Base-by-base conservation (phyloP, 2,329 filamentous ascomycete genomes). In the Calonectria montana region DNA sequence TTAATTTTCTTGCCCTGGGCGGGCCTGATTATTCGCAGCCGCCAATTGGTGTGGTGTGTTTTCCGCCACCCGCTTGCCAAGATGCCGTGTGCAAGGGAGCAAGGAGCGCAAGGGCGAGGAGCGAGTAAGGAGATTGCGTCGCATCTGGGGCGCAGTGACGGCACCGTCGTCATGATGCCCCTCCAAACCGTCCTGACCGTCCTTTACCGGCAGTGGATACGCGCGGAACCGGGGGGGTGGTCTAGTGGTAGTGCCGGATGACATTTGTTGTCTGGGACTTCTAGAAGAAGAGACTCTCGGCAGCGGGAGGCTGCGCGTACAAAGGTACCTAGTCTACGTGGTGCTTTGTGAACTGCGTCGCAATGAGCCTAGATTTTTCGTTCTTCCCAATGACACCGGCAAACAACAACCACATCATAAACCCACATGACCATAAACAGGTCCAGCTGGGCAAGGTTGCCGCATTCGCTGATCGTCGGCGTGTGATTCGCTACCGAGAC, bases 401-500 rank as follows among this genome's bases (percentile, higher is more conserved):
- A 18, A 39, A 12, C 50, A 37, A 37, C 50, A 55, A 4, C 12
- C 9, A 35, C 53, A 23, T 23, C 53, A 4, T 35, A 27, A 53
- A 47, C 62, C 68, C 43, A 61, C 67, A 57, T 62, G 62, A 53
- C 53, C 47, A 57, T 7, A 35, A 57, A 10, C 23, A 59, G 57
- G 65, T 68, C 69, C 77, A 81, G 79, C 79, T 81, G 79, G 74
- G 74, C 79, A 80, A 79, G 79, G 79, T 81, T 78, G 66, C 71
- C 71, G 73, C 69, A 67, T 67, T 65, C 70, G 75, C 72, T 63
- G 73, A 73, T 73, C 69, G 27, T 63, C 45, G 18, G 57, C 18
- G 37, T 77, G n/a, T 80, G 79, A 81, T 82, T 82, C 76, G 81
- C 78, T 83, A 83, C 80, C 81, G 71, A 71, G 41, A 69, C 59